Percentiles rank a stretch among this genome's conserved stretches.
phyloP scores from a whole-genome alignment of 768 basidiomycete species.

The Collybia nuda region DNA sequence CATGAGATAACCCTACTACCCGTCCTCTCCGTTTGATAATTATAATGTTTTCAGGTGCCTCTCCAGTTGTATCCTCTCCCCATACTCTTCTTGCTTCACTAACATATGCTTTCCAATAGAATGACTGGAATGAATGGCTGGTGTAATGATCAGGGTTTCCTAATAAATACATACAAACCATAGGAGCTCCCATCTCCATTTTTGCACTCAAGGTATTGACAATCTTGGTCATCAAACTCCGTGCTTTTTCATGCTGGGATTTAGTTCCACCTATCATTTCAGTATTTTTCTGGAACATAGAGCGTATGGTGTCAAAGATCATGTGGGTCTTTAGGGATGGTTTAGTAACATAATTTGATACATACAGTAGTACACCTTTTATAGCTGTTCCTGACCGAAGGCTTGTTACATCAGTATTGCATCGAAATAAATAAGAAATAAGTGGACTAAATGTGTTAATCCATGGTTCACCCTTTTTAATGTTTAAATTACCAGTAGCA shows the following conservation, averaged over 20 bases:
- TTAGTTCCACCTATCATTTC: constrained; percentile 18
- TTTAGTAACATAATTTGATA: constrained; percentile 39
- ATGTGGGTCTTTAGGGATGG: constrained; percentile 26
- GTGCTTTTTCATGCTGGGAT: constrained; percentile 9
- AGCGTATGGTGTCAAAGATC: constrained; percentile 26
- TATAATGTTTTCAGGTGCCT: constrained; percentile 16
- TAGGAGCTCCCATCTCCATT: constrained; percentile 30
- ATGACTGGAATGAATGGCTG: constrained; percentile 22
- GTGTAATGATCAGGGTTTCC: constrained; percentile 33
- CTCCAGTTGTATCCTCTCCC: background rate
- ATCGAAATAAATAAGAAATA: constrained; percentile 27
- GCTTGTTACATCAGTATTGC: constrained; percentile 36
- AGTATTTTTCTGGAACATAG: constrained; percentile 18
- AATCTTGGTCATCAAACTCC: constrained; percentile 23
- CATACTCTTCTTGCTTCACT: constrained; percentile 3
- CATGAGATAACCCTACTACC: constrained; percentile 17
- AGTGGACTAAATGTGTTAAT: constrained; percentile 29
- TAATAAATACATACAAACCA: constrained; percentile 28
- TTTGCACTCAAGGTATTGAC: constrained; percentile 26
- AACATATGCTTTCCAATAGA: constrained; percentile 22
- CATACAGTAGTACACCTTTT: constrained; percentile 9
- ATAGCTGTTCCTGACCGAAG: constrained; percentile 34
- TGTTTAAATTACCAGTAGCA: constrained; percentile 30
- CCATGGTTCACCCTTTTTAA: constrained; percentile 9
- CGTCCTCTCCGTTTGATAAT: constrained; percentile 14